Evolutionary conservation across 352 stramenopile species (phyloP), one percentile per base, ranked within the genome.

Genomic region (Globisporangium polare): DNA sequence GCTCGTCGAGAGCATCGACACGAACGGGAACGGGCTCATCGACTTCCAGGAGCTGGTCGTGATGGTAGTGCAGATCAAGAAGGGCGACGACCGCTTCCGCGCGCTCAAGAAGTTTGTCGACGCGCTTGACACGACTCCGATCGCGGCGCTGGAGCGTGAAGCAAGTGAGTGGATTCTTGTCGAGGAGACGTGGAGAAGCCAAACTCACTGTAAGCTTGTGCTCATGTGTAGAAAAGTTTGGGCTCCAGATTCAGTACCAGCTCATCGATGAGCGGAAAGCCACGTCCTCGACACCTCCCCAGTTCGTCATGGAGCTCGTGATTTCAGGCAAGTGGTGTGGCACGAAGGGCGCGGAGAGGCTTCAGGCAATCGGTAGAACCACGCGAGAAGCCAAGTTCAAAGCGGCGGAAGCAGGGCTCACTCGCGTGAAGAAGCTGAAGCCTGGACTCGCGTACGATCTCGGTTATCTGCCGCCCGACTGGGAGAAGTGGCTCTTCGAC

Each of bases 301-400:
- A 69, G 15, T 78, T 80, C 15, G 52, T 78, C 3, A 81, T 93
- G 69, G 65, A 83, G 50, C 56, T 90, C 43, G 65, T 64, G 37
- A 69, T 92, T 20, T 51, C 69, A 8, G 75, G 78, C 18, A 85
- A 88, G 66, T 85, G 72, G 43, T 85, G 79, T 45, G 41, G 78
- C 1, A 53, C 74, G 0, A 71, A 62, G 9, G 69, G 73, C n/a
- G 49, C 53, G 35, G 68, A 78, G 52, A 69, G 46, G 26, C 63
- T 90, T 2, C 72, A 80, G 60, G 69, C 68, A 1, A 58, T 74
- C 3, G 81, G 81, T 0, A 81, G 73, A 55, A 84, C 75, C 3
- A 88, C 79, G 1, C 78, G 78, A 57, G 81, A 93, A 51, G 81
- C 83, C 55, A 93, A 93, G 53, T 86, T 89, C 67, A 80, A 80